Percentiles rank a stretch among this genome's conserved stretches.
Conservation (phyloP, 257 asterid species). For the Ligustrum vulgare region DNA sequence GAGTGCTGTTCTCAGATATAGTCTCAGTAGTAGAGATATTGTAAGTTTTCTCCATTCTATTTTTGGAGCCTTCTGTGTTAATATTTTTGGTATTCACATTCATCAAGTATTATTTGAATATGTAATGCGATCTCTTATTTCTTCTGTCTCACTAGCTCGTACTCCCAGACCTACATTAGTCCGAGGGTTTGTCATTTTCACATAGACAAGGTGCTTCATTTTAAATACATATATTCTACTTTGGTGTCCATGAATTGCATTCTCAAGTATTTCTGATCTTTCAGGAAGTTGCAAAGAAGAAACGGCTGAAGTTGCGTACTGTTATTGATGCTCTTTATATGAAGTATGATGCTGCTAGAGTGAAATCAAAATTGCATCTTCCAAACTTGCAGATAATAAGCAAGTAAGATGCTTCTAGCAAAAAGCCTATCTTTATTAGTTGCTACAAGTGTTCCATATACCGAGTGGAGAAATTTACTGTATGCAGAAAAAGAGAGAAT, state of each 20-base stretch:
- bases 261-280: slow-evolving; percentile 20
- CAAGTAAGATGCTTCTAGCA: slow-evolving; percentile 51
- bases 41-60: slow-evolving; percentile 35
- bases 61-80: slow-evolving; percentile 12
- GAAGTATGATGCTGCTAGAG: slow-evolving; percentile 38
- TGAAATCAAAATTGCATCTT: slow-evolving; percentile 46
- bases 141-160: slow-evolving; percentile 36
- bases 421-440: slow-evolving; percentile 1
- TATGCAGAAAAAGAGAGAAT: slow-evolving; percentile 3
- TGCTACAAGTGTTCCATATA: slow-evolving; percentile 12
- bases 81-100: slow-evolving; percentile 11
- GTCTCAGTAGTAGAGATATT: slow-evolving; percentile 69
- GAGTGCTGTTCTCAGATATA: slow-evolving; percentile 56
- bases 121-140: slow-evolving; percentile 26
- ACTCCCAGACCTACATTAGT: slow-evolving; percentile 37
- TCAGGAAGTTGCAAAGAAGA: slow-evolving; percentile 68
- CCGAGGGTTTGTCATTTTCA: slow-evolving; percentile 85
- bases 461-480: background rate
- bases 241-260: slow-evolving; percentile 14
- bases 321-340: slow-evolving; percentile 55
- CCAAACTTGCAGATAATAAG: slow-evolving; percentile 55
- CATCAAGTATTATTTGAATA: slow-evolving; percentile 19
- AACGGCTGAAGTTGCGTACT: slow-evolving; percentile 47
- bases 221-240: slow-evolving; percentile 8
- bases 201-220: slow-evolving; percentile 61